phyloP scores from a whole-genome alignment of 106 monocot species.

The Dendrobium nobile region DNA sequence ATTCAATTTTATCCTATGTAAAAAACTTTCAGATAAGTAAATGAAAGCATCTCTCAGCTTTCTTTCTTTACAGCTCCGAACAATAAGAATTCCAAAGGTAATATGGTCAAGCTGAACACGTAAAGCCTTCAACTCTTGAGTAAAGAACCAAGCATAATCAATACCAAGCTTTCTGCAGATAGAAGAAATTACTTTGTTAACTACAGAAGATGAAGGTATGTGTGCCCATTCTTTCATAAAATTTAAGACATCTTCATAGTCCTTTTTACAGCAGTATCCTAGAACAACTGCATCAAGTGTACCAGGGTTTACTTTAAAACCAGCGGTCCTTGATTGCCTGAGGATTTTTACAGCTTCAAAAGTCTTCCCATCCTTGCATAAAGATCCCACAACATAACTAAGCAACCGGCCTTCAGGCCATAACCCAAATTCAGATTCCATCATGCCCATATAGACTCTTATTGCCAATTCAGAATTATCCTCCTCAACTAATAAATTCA shows the following conservation, averaged over 20 bases:
- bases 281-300: conserved; percentile 41
- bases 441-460: conserved; percentile 68
- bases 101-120: conserved; percentile 49
- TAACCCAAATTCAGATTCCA: conserved; percentile 31
- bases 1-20: conserved; percentile 42
- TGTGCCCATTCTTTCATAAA: conserved; percentile 66
- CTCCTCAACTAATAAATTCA: conserved; percentile 24
- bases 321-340: conserved; percentile 20
- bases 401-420: conserved; percentile 29
- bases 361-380: conserved; percentile 37
- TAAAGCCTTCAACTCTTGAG: conserved; percentile 44
- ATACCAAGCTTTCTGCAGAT: conserved; percentile 45
- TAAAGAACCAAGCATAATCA: conserved; percentile 44
- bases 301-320: conserved; percentile 16
- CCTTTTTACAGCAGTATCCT: conserved; percentile 54
- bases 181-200: conserved; percentile 58
- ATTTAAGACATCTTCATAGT: conserved; percentile 52
- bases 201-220: conserved; percentile 32
- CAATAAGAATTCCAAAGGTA: conserved; percentile 66
- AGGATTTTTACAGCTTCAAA: conserved; percentile 46
- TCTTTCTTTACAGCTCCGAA: conserved; percentile 57
- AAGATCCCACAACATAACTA: conserved; percentile 32
- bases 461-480: conserved; percentile 24
- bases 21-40: conserved; percentile 65
- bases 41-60: conserved; percentile 54